Evolutionary conservation across 2,329 filamentous ascomycete species (phyloP), one percentile per base, ranked within the genome.

Genomic region (Epichloe bromicola): DNA sequence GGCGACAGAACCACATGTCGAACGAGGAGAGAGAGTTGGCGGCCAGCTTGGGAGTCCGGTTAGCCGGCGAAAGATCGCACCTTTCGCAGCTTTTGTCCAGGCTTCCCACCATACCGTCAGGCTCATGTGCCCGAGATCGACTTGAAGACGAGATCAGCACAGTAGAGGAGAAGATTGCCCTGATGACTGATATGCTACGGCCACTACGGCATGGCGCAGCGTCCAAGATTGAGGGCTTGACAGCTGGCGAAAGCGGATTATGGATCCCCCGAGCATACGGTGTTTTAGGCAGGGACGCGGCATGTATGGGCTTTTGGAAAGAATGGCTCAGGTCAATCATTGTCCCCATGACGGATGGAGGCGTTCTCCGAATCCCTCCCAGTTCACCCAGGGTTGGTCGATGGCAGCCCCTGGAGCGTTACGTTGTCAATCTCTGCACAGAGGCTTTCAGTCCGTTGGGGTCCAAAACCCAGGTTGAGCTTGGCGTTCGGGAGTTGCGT

Each of bases 261-360:
- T 98, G 93, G 93, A 89, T 88, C 48, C 93, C 93, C 17, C 79
- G 93, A 56, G 89, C 91, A 1, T 98, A 95, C 63, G 93, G 93
- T 53, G 84, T 98, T 55, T 74, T 98, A 55, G 93, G 93, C 36
- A 79, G 87, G 55, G 93, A 98, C 64, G 75, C 76, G 12, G 84
- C 82, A 54, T 79, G 94, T 69, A 89, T 90, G 56, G 80, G 82
- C 34, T 97, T 98, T 69, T 98, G 91, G 90, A 97, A 97, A 67
- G 93, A 98, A 65, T 98, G 93, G 93, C 77, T 98, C 46, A 85
- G 88, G 67, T 90, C 91, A 6, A 79, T 97, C 10, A 75, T 93
- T n/a, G 88, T 95, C 20, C 93, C 93, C 30, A 98, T 97, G 93
- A 89, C 83, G 1, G 89, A 95, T 63, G 88, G 91, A 19, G 82